Evolutionary conservation across 2,329 filamentous ascomycete species (phyloP).

Genomic region (Phyllosticta citriasiana): DNA sequence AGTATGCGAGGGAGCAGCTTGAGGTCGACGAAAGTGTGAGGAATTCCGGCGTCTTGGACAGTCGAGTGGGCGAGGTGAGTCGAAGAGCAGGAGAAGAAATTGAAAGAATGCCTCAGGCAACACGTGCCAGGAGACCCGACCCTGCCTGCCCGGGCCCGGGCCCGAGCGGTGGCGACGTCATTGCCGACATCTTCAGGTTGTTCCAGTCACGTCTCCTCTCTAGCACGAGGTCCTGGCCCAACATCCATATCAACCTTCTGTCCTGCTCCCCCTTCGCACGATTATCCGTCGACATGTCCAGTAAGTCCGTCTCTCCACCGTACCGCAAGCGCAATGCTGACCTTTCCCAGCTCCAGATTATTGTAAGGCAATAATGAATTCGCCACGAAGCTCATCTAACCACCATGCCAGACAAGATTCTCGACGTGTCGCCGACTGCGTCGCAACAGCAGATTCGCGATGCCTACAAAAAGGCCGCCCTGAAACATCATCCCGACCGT

Average conservation of each 20-base stretch:
- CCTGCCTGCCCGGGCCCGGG: too few species aligned
- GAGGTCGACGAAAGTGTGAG: neutral
- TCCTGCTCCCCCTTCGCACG: neutral
- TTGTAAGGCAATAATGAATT: conserved; percentile 11
- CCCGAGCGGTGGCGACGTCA: neutral
- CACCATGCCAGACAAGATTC: conserved; percentile 54
- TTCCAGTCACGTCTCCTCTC: neutral
- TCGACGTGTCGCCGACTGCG: conserved; percentile 64
- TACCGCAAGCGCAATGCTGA: conserved; percentile 6
- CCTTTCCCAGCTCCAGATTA: conserved; percentile 23
- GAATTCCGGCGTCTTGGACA: neutral
- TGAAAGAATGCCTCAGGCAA: neutral
- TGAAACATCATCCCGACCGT: conserved; percentile 90
- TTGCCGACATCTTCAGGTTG: neutral
- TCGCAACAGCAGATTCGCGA: conserved; percentile 76
- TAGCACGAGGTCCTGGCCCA: neutral
- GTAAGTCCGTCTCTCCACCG: conserved; percentile 4
- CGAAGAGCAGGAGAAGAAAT: neutral
- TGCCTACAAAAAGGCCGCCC: conserved; percentile 79
- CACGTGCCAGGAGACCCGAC: neutral
- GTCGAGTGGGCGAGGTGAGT: too few species aligned
- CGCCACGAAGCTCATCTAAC: neutral
- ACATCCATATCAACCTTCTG: too few species aligned
- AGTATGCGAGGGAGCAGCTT: neutral
- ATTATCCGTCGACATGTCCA: conserved; percentile 6